Evolutionary conservation across 352 stramenopile genomes (phyloP).

Genomic region (Phytophthora pluvialis): DNA sequence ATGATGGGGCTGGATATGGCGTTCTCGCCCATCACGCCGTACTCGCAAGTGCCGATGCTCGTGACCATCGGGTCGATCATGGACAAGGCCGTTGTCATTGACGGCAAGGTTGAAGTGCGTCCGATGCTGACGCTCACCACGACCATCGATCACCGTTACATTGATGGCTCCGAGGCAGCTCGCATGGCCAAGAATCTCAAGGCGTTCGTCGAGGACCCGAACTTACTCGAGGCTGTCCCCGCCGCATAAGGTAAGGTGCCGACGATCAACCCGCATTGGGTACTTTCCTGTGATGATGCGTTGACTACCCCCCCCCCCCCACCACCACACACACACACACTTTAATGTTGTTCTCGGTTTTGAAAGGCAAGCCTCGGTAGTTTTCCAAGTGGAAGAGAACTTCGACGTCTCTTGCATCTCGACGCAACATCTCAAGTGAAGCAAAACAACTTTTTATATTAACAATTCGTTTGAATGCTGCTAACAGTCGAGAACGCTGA

Average conservation of each 20-base stretch:
- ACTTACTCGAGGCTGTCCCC: constrained; percentile 49
- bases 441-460: constrained; percentile 8
- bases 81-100: constrained; percentile 65
- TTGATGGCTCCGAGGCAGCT: constrained; percentile 65
- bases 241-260: constrained; percentile 19
- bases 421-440: background rate
- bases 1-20: constrained; percentile 77
- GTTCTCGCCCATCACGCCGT: constrained; percentile 70
- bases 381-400: constrained; percentile 30
- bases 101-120: constrained; percentile 65
- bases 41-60: constrained; percentile 69
- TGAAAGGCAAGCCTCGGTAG: background rate
- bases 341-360: background rate
- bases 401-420: background rate
- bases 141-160: constrained; percentile 76
- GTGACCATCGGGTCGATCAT: constrained; percentile 71
- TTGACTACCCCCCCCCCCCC: too few relatives aligned
- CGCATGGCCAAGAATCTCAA: constrained; percentile 65
- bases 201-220: constrained; percentile 59
- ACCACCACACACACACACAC: background rate
- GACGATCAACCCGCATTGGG: background rate
- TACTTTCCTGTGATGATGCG: background rate
- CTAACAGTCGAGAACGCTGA: constrained; percentile 19
- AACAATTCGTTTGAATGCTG: constrained; percentile 14
- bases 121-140: constrained; percentile 72